Base-by-base conservation (phyloP, 805 yeast species). In the Jamesozyma rosinii region DNA sequence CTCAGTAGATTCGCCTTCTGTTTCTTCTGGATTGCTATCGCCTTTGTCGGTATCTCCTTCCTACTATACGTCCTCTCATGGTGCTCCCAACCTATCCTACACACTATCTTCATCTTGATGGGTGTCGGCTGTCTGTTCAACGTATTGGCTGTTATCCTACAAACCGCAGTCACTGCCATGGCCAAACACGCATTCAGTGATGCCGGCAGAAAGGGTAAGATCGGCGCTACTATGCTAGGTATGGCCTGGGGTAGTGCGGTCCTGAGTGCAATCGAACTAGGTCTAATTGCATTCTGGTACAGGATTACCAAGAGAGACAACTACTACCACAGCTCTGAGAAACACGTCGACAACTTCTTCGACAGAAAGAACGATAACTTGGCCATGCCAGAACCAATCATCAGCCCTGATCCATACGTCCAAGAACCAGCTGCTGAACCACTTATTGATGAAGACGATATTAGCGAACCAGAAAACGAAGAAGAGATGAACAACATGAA, bases 161-260 rank as follows among this genome's bases (percentile, higher is more conserved):
- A 78, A 61, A 86, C 95, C 29, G 92, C 95, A 2, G 83, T 76
- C 36, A 63, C 74, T 48, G 95, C 82, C n/a, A 58, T 83, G 68
- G 92, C 85, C 38, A 80, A 72, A 59, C 70, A 77, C 54, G 81
- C 82, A 22, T 89, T 89, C 74, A 57, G 62, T 33, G 59, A 66
- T 46, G 74, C 62, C 24, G 71, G 67, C 35, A 56, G 68, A 48
- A 45, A 50, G 14, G 70, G 79, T 35, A 66, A 71, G 43, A 49
- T 83, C 45, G 85, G 87, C 48, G 70, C 76, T 27, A 65, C 75
- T 38, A 63, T 75, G 55, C 60, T 79, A 59, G 89, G 83, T 55
- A 56, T 82, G 43, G 57, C 78, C 5, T 84, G 94, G 94, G 82
- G 87, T 41, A 67, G 85, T 19, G 76, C 77, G 42, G 79, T 74